These are phyloP conservation scores for Pyrenophora tritici-repentis DNA, from an alignment of 2,329 filamentous ascomycete species.

Conservation along the genomic window DNA sequence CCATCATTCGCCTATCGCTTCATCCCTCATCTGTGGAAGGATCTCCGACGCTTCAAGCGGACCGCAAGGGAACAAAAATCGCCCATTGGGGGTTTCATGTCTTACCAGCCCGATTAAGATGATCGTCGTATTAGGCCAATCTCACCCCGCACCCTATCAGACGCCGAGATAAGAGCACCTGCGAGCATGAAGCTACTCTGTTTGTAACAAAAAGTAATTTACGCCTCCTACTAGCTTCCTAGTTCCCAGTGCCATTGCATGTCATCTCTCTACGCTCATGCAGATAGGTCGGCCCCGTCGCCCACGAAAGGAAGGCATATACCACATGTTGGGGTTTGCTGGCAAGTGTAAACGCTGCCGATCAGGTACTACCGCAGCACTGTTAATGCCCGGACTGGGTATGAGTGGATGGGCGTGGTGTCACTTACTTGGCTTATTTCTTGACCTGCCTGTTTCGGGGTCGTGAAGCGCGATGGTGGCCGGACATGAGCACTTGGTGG, in stretches of 20 bases:
- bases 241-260: no score
- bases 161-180: constrained; percentile 37
- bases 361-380: constrained; percentile 26
- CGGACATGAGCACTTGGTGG: constrained; percentile 6
- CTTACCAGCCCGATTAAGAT: constrained; percentile 29
- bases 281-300: constrained; percentile 36
- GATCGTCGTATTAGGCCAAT: constrained; percentile 12
- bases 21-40: constrained; percentile 26
- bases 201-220: constrained; percentile 26
- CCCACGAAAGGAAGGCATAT: constrained; percentile 34
- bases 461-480: constrained; percentile 24
- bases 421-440: constrained; percentile 21
- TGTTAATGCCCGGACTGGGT: constrained; percentile 13
- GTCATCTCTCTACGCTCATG: constrained; percentile 13
- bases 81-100: constrained; percentile 16
- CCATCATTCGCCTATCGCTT: constrained; percentile 29
- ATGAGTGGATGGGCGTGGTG: constrained; percentile 18
- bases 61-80: neutral
- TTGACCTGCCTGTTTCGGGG: constrained; percentile 36
- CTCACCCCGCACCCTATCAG: constrained; percentile 31
- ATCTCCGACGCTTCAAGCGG: constrained; percentile 16
- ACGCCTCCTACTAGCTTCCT: constrained; percentile 16
- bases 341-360: constrained; percentile 10
- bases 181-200: constrained; percentile 15
- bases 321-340: constrained; percentile 10